phyloP scores from a whole-genome alignment of 176 grass and related monocot genomes.

The Zea mays region Zm-B73-REFERENCE-NAM-5.0 NC_050099.1:66495001-66495500 shows the following conservation, averaged over 20 bases:
- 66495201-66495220: conserved; percentile 85
- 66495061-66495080: conserved; percentile 56
- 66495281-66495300: background rate
- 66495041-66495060: conserved; percentile 33
- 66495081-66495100: conserved; percentile 64
- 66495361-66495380: background rate
- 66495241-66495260: conserved; percentile 77
- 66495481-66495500: conserved; percentile 1
- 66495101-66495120: conserved; percentile 51
- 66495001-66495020: conserved; percentile 55
- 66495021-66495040: conserved; percentile 47
- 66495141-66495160: conserved; percentile 31
- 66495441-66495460: background rate
- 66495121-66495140: conserved; percentile 29
- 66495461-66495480: background rate
- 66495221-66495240: conserved; percentile 74
- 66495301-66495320: background rate
- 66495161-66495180: conserved; percentile 51
- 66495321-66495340: background rate
- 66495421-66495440: no score
- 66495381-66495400: background rate
- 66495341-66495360: background rate
- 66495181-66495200: conserved; percentile 82
- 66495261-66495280: conserved; percentile 90
- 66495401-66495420: background rate